Evolutionary conservation across 2,329 filamentous ascomycete species (phyloP).

Genomic region (Dryadomyces sulphureus): DNA sequence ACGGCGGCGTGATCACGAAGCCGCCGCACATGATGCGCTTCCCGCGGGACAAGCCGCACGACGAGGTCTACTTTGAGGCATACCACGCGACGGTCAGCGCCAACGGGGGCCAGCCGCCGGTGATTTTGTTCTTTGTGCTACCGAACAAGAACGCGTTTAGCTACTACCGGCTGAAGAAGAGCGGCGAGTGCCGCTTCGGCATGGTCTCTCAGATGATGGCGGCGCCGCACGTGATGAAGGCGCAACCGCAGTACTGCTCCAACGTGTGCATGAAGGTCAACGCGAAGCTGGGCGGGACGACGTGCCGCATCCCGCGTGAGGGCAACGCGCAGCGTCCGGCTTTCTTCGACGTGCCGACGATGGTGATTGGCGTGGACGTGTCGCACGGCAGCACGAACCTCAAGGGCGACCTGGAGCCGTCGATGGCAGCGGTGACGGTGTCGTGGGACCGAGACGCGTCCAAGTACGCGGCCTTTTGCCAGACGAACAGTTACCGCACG

Average conservation of each 20-base stretch:
- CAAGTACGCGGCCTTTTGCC: constrained; percentile 63
- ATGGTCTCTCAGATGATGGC: constrained; percentile 75
- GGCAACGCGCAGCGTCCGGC: constrained; percentile 13
- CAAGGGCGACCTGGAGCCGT: constrained; percentile 45
- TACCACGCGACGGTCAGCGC: constrained; percentile 39
- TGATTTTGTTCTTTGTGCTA: constrained; percentile 70
- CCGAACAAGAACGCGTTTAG: constrained; percentile 52
- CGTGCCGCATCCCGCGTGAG: constrained; percentile 30
- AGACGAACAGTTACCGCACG: constrained; percentile 69
- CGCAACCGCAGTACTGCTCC: constrained; percentile 70
- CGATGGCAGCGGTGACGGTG: constrained; percentile 77
- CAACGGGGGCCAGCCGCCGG: constrained; percentile 40
- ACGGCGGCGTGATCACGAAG: constrained; percentile 32
- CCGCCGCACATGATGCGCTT: constrained; percentile 18
- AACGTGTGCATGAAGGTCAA: constrained; percentile 98
- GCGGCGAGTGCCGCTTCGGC: constrained; percentile 71
- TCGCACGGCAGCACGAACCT: constrained; percentile 56
- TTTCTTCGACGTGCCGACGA: constrained; percentile 42
- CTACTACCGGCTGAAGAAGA: constrained; percentile 83
- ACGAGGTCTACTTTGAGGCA: constrained; percentile 37
- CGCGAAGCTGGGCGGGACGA: constrained; percentile 79
- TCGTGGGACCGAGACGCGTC: constrained; percentile 57
- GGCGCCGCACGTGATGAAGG: constrained; percentile 50
- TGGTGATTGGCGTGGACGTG: constrained; percentile 85
- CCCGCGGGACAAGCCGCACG: constrained; percentile 9